phyloP scores from a whole-genome alignment of 1,139 yeast genomes.

The Pichiaceae sp. region DNA sequence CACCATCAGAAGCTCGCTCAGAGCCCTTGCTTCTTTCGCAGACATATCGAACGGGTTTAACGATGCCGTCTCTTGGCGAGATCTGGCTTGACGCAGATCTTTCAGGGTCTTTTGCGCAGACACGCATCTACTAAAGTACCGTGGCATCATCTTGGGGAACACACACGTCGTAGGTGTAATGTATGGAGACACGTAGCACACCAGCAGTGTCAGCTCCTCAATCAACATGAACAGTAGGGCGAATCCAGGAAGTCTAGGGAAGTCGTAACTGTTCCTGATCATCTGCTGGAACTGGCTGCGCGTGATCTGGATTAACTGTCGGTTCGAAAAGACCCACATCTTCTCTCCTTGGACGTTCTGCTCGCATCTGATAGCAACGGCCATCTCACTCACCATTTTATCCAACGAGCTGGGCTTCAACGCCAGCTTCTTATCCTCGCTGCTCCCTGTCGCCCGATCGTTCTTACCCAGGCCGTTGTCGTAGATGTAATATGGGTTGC shows the following conservation, averaged over 20 bases:
- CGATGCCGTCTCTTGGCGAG: slow-evolving; percentile 11
- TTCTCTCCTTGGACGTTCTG: slow-evolving; percentile 18
- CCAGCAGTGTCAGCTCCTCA: slow-evolving; percentile 55
- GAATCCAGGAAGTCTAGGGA: slow-evolving; percentile 54
- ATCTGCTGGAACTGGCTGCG: slow-evolving; percentile 48
- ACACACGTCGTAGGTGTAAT: slow-evolving; percentile 66
- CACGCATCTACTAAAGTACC: slow-evolving; percentile 10
- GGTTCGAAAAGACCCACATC: slow-evolving; percentile 4
- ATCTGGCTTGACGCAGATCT: slow-evolving; percentile 21
- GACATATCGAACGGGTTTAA: slow-evolving; percentile 40
- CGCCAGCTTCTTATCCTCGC: slow-evolving; percentile 11
- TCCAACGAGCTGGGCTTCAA: slow-evolving; percentile 8
- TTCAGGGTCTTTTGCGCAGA: slow-evolving; percentile 18
- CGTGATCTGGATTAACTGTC: slow-evolving; percentile 30
- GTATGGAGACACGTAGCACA: slow-evolving; percentile 52
- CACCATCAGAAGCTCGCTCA: slow-evolving; percentile 31
- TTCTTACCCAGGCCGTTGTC: slow-evolving; percentile 15
- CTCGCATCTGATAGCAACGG: slow-evolving; percentile 13
- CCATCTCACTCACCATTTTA: slow-evolving; percentile 15
- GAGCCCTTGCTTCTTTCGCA: slow-evolving; percentile 26
- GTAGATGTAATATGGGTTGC: slow-evolving; percentile 12
- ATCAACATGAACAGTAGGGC: slow-evolving; percentile 47
- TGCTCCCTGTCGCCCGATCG: slow-evolving; percentile 15
- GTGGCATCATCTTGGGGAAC: slow-evolving; percentile 40
- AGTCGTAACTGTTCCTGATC: slow-evolving; percentile 50